These are phyloP conservation scores for Boletus rubropictus DNA, from an alignment of 768 basidiomycete species.

Conservation along the genomic window DNA sequence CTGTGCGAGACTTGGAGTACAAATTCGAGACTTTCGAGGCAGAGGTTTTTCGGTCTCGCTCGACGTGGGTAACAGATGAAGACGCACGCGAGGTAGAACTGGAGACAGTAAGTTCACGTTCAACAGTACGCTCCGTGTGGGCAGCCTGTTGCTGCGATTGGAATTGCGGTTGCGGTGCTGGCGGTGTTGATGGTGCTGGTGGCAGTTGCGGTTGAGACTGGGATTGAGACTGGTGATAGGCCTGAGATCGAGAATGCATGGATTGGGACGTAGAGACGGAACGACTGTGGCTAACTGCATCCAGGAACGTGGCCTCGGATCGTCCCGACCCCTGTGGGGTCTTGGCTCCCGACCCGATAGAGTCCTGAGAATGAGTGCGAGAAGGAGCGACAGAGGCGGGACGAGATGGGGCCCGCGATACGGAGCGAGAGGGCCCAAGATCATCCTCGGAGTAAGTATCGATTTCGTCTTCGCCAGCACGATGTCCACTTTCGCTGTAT, in stretches of 20 bases:
- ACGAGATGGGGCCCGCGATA: slow-evolving; percentile 35
- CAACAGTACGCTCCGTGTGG: slow-evolving; percentile 21
- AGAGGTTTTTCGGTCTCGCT: slow-evolving; percentile 25
- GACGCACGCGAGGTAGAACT: slow-evolving; percentile 24
- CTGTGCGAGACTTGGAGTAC: slow-evolving; percentile 13
- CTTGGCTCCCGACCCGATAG: slow-evolving; percentile 26
- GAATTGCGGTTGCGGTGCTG: background rate
- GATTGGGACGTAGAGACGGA: slow-evolving; percentile 20
- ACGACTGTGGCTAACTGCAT: slow-evolving; percentile 27
- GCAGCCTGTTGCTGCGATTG: slow-evolving; percentile 14
- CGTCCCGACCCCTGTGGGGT: slow-evolving; percentile 29
- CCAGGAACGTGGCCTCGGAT: slow-evolving; percentile 25
- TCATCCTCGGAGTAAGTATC: slow-evolving; percentile 67
- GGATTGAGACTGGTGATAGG: slow-evolving; percentile 13
- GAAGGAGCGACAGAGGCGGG: slow-evolving; percentile 47
- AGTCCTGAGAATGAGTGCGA: slow-evolving; percentile 48
- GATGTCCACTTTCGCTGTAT: slow-evolving; percentile 74
- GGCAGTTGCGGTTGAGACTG: slow-evolving; percentile 9
- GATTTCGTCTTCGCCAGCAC: slow-evolving; percentile 67
- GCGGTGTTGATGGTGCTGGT: background rate
- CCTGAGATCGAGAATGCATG: slow-evolving; percentile 13
- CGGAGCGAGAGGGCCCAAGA: slow-evolving; percentile 27
- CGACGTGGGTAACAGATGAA: slow-evolving; percentile 16
- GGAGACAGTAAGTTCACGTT: slow-evolving; percentile 22
- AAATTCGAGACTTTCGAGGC: slow-evolving; percentile 34